A percentile compares a stretch with the other conserved stretches of the same genome.
Conservation (phyloP, 2,329 filamentous ascomycete genomes). For the Microcera coccophila region DNA sequence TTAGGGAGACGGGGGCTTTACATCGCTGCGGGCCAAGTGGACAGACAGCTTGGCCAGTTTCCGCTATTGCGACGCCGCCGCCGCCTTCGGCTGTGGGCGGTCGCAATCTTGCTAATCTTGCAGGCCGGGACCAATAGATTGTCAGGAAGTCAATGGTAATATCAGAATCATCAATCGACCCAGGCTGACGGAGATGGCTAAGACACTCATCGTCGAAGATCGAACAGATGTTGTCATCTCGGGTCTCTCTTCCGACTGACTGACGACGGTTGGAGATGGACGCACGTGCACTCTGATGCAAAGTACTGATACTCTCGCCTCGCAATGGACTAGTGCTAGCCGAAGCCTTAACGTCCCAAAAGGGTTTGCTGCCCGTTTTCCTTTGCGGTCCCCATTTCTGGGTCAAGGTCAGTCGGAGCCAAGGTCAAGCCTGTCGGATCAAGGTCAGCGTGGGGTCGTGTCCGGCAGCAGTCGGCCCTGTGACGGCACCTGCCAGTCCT, state of each 20-base stretch:
- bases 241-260: neutral
- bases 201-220: neutral
- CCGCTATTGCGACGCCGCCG: too few species aligned
- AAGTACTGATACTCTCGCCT: constrained; percentile 22
- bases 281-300: constrained; percentile 18
- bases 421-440: neutral
- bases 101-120: constrained; percentile 21
- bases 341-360: constrained; percentile 14
- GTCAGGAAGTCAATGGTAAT: constrained; percentile 8
- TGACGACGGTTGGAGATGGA: neutral
- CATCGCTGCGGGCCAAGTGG: neutral
- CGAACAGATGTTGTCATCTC: neutral
- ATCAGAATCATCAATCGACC: constrained; percentile 11
- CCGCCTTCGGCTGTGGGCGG: too few species aligned
- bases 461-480: constrained; percentile 1
- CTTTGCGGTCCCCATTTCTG: neutral
- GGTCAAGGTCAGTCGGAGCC: neutral
- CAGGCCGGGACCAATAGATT: constrained; percentile 18
- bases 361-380: neutral
- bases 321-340: constrained; percentile 13
- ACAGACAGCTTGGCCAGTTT: neutral
- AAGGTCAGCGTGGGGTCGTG: neutral
- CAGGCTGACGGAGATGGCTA: constrained; percentile 7
- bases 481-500: constrained; percentile 14
- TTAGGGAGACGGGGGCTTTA: neutral